Evolutionary conservation across 2,329 filamentous ascomycete genomes (phyloP).

Genomic region (Fusarium abutilonis): DNA sequence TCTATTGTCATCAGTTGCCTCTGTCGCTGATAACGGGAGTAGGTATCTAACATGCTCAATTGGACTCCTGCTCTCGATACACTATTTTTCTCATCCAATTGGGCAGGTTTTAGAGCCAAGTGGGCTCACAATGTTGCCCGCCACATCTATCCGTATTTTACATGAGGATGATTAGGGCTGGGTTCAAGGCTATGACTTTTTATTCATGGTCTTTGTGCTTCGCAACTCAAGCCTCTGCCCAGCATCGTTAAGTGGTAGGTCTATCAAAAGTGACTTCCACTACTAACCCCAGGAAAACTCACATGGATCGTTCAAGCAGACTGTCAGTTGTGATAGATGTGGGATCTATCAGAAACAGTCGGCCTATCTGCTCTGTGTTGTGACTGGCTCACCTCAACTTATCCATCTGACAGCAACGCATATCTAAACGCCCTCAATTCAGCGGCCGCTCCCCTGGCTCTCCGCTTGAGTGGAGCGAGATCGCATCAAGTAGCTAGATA

Average conservation of each 20-base stretch:
- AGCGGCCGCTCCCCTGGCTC: constrained; percentile 41
- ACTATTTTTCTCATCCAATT: constrained; percentile 1
- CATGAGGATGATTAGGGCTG: background rate
- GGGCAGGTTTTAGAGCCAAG: background rate
- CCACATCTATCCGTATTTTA: constrained; percentile 1
- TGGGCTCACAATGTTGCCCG: background rate
- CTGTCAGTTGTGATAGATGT: background rate
- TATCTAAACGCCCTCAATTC: constrained; percentile 41
- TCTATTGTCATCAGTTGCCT: constrained; percentile 3
- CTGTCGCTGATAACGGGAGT: constrained; percentile 1
- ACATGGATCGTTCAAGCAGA: background rate
- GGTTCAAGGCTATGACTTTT: background rate
- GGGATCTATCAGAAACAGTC: background rate
- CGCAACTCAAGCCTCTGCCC: background rate
- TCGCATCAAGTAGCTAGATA: constrained; percentile 5
- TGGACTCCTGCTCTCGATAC: background rate
- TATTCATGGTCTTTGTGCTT: background rate
- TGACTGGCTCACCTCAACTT: background rate
- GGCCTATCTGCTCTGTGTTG: background rate
- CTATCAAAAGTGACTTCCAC: background rate
- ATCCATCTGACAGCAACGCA: background rate
- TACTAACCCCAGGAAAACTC: background rate
- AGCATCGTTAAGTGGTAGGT: background rate
- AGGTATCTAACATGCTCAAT: background rate
- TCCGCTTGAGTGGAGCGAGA: constrained; percentile 37